phyloP scores from a whole-genome alignment of 192 early-diverging fungal species.

The Neocallimastix lanati region DNA sequence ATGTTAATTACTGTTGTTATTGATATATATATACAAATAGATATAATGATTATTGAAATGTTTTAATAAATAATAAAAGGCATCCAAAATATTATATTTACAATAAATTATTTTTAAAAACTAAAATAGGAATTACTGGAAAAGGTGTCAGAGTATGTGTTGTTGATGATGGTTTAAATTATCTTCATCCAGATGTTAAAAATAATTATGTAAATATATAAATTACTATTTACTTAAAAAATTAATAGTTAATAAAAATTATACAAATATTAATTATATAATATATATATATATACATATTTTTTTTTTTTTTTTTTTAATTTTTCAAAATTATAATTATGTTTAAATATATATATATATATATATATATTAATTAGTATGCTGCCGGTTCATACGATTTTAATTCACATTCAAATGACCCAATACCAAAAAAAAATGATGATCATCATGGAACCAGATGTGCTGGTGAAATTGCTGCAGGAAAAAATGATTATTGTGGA shows the following conservation, averaged over 20 bases:
- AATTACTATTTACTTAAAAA: too few species aligned
- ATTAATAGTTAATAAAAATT: too few species aligned
- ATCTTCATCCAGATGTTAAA: slow-evolving; percentile 57
- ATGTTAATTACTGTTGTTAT: too few species aligned
- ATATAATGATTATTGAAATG: too few species aligned
- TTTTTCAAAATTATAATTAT: too few species aligned
- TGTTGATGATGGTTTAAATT: slow-evolving; percentile 91
- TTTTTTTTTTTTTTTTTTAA: too few species aligned
- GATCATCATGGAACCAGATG: slow-evolving; percentile 94
- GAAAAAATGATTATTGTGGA: slow-evolving; percentile 74
- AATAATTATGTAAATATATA: slow-evolving; percentile 67
- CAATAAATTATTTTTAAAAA: too few species aligned
- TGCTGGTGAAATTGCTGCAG: slow-evolving; percentile 91
- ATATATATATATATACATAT: too few species aligned
- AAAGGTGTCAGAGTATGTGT: slow-evolving; percentile 70
- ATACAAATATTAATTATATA: too few species aligned
- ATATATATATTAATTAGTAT: not conserved
- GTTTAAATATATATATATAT: not conserved
- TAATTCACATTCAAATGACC: slow-evolving; percentile 53
- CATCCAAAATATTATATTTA: too few species aligned
- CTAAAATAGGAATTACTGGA: slow-evolving; percentile 59
- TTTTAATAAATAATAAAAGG: too few species aligned
- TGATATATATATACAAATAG: too few species aligned
- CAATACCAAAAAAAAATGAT: slow-evolving; percentile 52
- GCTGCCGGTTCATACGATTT: slow-evolving; percentile 80